phyloP scores from a whole-genome alignment of 2,329 filamentous ascomycete genomes.

The Cordyceps javanica region DNA sequence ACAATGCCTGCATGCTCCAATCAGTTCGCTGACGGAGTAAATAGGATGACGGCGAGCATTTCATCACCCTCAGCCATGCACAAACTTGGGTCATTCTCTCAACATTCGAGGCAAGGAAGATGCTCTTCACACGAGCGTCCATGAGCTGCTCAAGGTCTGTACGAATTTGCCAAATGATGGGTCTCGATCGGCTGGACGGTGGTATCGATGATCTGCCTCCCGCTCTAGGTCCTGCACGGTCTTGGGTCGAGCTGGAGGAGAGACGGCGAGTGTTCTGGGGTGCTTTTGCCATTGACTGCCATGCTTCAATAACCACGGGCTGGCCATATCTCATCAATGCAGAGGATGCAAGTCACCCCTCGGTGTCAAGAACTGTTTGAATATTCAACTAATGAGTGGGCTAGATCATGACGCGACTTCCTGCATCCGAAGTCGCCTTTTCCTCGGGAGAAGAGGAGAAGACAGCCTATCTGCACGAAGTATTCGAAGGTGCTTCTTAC shows the following conservation, averaged over 20 bases:
- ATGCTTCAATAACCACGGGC: conserved; percentile 81
- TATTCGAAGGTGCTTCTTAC: conserved; percentile 56
- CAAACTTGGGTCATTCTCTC: conserved; percentile 74
- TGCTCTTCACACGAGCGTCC: conserved; percentile 81
- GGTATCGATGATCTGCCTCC: conserved; percentile 62
- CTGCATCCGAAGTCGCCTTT: conserved; percentile 72
- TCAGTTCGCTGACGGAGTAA: neutral
- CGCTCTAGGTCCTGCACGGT: conserved; percentile 63
- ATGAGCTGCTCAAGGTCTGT: conserved; percentile 69
- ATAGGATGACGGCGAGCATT: conserved; percentile 67
- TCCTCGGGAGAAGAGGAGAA: conserved; percentile 56
- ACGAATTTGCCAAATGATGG: conserved; percentile 76
- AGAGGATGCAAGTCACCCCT: conserved; percentile 45
- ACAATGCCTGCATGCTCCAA: neutral
- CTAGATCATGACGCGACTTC: conserved; percentile 71
- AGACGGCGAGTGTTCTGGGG: conserved; percentile 82
- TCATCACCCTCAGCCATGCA: conserved; percentile 71
- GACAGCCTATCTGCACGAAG: conserved; percentile 57
- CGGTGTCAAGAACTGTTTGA: neutral
- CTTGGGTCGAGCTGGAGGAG: conserved; percentile 74
- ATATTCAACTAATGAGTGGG: conserved; percentile 13
- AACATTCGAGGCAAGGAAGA: conserved; percentile 75
- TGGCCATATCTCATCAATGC: conserved; percentile 81
- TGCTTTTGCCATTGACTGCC: conserved; percentile 74
- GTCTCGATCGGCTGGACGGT: conserved; percentile 71